Evolutionary conservation across 495 filamentous ascomycete species (phyloP).

Genomic region (Talaromyces proteolyticus): DNA sequence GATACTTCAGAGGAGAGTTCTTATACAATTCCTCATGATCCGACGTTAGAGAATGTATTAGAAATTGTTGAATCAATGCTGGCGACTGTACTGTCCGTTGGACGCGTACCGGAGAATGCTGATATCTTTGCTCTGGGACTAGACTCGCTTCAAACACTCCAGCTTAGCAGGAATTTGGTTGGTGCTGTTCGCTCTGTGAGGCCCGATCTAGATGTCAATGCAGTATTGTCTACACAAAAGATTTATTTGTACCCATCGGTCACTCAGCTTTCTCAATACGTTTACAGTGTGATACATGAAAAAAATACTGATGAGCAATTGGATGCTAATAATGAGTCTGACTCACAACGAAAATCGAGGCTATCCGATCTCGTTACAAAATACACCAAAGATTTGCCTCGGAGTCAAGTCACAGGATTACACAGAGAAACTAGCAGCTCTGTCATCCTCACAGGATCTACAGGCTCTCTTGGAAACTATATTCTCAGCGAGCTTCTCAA

Average conservation of each 20-base stretch:
- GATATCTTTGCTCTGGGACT: conserved; percentile 18
- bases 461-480: conserved; percentile 52
- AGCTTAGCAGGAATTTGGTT: conserved; percentile 16
- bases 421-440: not conserved
- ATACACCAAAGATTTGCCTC: conserved; percentile 17
- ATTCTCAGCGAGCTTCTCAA: conserved; percentile 41
- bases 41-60: conserved; percentile 6
- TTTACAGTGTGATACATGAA: conserved; percentile 15
- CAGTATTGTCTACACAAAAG: conserved; percentile 14
- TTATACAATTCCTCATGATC: conserved; percentile 2
- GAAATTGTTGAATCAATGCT: not conserved
- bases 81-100: too few species aligned
- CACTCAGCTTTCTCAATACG: conserved; percentile 12
- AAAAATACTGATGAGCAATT: not conserved
- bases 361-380: conserved; percentile 12
- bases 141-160: conserved; percentile 30
- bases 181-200: conserved; percentile 8
- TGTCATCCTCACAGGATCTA: conserved; percentile 50
- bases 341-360: conserved; percentile 10
- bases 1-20: not conserved
- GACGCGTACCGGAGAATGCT: not conserved
- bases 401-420: not conserved
- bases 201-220: not conserved
- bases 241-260: conserved; percentile 27
- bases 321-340: not conserved